Percentiles rank a stretch among this genome's conserved stretches.
phyloP scores from a whole-genome alignment of 2,329 filamentous ascomycete species.

The Xylariomycetidae sp. region DNA sequence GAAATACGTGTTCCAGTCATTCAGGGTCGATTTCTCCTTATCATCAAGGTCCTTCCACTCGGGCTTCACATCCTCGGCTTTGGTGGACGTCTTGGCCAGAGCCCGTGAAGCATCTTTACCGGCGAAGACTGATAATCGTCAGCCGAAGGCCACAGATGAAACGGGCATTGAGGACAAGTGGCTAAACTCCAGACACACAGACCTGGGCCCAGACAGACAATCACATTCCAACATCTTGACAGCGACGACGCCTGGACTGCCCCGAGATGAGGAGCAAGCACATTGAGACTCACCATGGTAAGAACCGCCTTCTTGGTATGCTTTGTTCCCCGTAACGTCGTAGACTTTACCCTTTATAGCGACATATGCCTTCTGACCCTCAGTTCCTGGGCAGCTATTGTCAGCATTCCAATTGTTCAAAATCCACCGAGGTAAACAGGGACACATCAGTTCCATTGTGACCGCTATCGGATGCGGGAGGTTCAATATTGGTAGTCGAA shows the following conservation, averaged over 20 bases:
- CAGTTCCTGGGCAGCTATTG: constrained; percentile 43
- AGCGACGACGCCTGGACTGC: not conserved
- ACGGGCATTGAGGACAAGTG: too few species aligned
- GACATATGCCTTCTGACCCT: constrained; percentile 61
- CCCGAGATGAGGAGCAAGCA: not conserved
- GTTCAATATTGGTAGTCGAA: too few species aligned
- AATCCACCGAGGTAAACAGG: constrained; percentile 1
- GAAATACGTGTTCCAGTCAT: constrained; percentile 96
- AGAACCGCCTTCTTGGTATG: constrained; percentile 74
- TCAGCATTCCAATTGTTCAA: not conserved
- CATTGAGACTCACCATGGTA: constrained; percentile 65
- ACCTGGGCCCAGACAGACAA: too few species aligned
- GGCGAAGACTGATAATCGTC: constrained; percentile 65
- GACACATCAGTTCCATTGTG: not conserved
- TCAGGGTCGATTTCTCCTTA: constrained; percentile 75
- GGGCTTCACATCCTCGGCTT: constrained; percentile 72
- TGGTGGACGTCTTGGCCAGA: constrained; percentile 78
- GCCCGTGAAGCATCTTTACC: constrained; percentile 95
- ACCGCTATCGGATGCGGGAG: too few species aligned
- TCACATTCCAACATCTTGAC: too few species aligned
- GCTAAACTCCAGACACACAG: too few species aligned
- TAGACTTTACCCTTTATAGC: constrained; percentile 86
- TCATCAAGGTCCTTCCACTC: constrained; percentile 81
- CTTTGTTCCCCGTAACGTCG: constrained; percentile 84
- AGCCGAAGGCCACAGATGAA: too few species aligned